Evolutionary conservation across 2,329 filamentous ascomycete genomes (phyloP), one percentile per base, ranked within the genome.

Genomic region (Celoporthe dispersa): DNA sequence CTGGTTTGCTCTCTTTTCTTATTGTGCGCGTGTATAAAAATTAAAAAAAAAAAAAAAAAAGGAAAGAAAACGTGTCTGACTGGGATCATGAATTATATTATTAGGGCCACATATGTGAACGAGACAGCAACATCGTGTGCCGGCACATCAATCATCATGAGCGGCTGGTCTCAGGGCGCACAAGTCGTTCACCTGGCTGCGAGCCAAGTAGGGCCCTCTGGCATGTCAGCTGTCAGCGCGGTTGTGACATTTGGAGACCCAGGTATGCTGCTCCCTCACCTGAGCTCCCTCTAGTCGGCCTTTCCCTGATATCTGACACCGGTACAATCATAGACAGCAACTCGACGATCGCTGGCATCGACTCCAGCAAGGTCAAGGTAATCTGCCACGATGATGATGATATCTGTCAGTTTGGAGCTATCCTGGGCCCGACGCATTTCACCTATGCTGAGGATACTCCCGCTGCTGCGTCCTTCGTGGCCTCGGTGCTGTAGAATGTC

Each of bases 101-200:
- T 74, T 64, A 81, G 82, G 78, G 80, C 81, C 16, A 68, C 77
- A 11, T 60, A 70, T 14, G 66, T 75, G 22, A 69, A 61, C 1
- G 44, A 77, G 57, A 78, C 80, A 1, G 75, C 78, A 39, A 73
- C 71, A 9, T 68, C 75, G 6, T 84, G 83, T 68, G 81, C 82
- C 0, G 73, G 75, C 37, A 83, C 81, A 2, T 78, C 80, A 39
- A 73, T 84, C 55, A 81, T 83, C 9, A 77, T 84, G 74, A 76
- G 80, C 9, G 83, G 82, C 14, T 84, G 77, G 64, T 76, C 75
- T 19, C 77, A 78, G 67, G 77, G 77, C 33, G 76, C 73, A 5
- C 77, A 78, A 69, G 67, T 79, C 37, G 74, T 78, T 31, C 75
- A 76, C 69, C 75, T 76, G 41, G 75, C 77, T n/a, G 74, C 74